Conservation (phyloP, 139 green algal species). For the Monoraphidium neglectum region DNA sequence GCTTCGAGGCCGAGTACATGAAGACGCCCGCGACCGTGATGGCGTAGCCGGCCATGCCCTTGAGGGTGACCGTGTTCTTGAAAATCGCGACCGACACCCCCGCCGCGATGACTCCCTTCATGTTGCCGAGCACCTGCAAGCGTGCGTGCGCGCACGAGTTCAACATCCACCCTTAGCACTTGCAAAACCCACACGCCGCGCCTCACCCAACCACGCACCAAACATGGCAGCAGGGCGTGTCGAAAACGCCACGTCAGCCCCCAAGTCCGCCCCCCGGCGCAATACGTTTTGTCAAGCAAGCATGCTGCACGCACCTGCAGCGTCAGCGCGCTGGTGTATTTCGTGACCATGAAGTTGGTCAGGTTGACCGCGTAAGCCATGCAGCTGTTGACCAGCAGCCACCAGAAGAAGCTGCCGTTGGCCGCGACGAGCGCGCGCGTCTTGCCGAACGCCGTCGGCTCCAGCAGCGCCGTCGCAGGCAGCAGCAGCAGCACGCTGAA, state of each 20-base stretch:
- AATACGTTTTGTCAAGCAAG: too few species aligned
- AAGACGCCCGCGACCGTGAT: conserved; percentile 85
- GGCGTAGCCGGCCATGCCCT: conserved; percentile 76
- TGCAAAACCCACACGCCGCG: background rate
- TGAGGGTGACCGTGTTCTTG: conserved; percentile 75
- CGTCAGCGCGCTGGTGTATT: conserved; percentile 92
- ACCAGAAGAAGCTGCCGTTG: conserved; percentile 57
- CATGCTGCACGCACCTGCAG: too few species aligned
- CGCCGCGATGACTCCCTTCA: conserved; percentile 93
- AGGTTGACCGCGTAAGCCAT: conserved; percentile 97
- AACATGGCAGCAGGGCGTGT: background rate
- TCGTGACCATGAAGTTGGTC: conserved; percentile 98
- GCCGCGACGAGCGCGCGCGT: conserved; percentile 13
- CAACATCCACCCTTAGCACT: background rate
- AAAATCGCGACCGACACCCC: conserved; percentile 86
- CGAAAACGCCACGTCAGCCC: background rate
- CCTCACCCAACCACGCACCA: background rate
- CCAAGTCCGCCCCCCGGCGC: too few species aligned
- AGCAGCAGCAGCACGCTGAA: background rate
- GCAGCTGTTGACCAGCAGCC: conserved; percentile 81
- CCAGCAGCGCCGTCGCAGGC: conserved; percentile 68
- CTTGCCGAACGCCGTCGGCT: conserved; percentile 50
- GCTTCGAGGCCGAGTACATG: conserved; percentile 55
- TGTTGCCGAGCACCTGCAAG: conserved; percentile 90
- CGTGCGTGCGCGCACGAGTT: background rate